Evolutionary conservation across 164 flowering plant genomes (phyloP).

Genomic region (grape (Vitis vinifera)): ASM3070453v1 NC_081805.1:6986501-6987000

Average conservation of each 20-base stretch:
- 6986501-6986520: too few species aligned
- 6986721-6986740: neutral
- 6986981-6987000: slow-evolving; percentile 38
- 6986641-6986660: neutral
- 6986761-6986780: slow-evolving; percentile 42
- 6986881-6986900: slow-evolving; percentile 31
- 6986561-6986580: too few species aligned
- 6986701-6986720: neutral
- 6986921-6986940: slow-evolving; percentile 21
- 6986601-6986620: too few species aligned
- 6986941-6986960: slow-evolving; percentile 33
- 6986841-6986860: slow-evolving; percentile 34
- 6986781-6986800: slow-evolving; percentile 38
- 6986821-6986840: slow-evolving; percentile 42
- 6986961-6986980: slow-evolving; percentile 33
- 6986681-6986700: neutral
- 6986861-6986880: slow-evolving; percentile 42
- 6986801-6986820: slow-evolving; percentile 24
- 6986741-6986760: neutral
- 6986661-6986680: neutral
- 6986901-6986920: slow-evolving; percentile 27
- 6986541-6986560: too few species aligned
- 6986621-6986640: neutral
- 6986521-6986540: too few species aligned
- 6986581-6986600: too few species aligned